These are phyloP conservation scores for Serendipita sp. DNA, from an alignment of 768 basidiomycete species.

Conservation along the genomic window DNA sequence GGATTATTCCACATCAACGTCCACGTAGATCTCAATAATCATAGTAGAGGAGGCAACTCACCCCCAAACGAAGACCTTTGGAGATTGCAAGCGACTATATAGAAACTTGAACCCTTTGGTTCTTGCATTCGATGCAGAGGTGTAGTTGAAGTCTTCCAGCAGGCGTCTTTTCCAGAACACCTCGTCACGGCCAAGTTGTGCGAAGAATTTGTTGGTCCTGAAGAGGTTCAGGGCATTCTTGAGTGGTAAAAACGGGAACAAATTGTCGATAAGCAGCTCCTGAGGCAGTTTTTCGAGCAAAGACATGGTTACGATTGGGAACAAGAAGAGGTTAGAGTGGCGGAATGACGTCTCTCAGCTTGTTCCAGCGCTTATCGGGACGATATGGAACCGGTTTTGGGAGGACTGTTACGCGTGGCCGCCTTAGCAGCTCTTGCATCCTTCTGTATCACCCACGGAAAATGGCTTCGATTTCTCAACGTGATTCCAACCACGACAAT, in stretches of 20 bases:
- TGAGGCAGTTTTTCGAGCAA: neutral
- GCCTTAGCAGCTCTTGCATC: too few relatives aligned
- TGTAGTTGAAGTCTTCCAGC: slow-evolving; percentile 60
- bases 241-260: slow-evolving; percentile 25
- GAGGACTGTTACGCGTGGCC: too few relatives aligned
- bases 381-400: too few relatives aligned
- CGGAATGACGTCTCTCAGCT: neutral
- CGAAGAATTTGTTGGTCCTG: slow-evolving; percentile 49
- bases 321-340: neutral
- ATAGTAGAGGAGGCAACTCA: slow-evolving; percentile 18
- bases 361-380: neutral
- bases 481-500: too few relatives aligned
- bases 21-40: slow-evolving; percentile 26
- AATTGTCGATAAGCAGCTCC: neutral
- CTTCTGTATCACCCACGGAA: too few relatives aligned
- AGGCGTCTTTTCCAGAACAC: slow-evolving; percentile 65
- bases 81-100: slow-evolving; percentile 43
- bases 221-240: slow-evolving; percentile 42
- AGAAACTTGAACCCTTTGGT: slow-evolving; percentile 66
- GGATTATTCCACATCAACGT: neutral
- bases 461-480: too few relatives aligned
- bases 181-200: slow-evolving; percentile 46
- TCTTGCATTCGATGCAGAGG: slow-evolving; percentile 52
- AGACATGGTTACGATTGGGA: neutral
- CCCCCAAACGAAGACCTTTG: slow-evolving; percentile 43